Base-by-base conservation (phyloP, 306 rosid species). In the Quercus cerris region DNA sequence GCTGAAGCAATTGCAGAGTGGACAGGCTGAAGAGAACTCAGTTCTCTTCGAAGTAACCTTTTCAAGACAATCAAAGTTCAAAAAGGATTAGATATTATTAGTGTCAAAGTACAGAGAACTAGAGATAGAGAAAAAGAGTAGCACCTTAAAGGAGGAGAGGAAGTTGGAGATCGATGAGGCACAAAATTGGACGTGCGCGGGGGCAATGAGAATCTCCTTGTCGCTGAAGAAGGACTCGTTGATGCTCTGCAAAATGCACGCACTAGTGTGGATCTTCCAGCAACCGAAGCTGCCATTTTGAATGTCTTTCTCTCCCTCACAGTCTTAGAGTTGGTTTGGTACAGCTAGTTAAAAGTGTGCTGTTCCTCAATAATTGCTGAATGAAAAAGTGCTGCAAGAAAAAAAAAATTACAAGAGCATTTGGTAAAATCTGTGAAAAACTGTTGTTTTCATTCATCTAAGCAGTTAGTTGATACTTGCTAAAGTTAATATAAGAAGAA, bases 1-100 rank as follows among this genome's bases (percentile, higher is more conserved):
- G 94, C 84, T 5, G 91, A 88, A 17, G 91, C 94, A 75, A 86
- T 80, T 44, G 82, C 85, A 35, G 71, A 70, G 73, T 83, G 87
- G 56, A 83, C 57, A 33, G 89, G 94, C 61, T 77, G 79, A 70
- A 85, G 83, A 61, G 86, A 84, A 86, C 86, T 74, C 82, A 90
- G 77, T 80, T 88, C 85, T 71, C 91, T 81, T 33, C 86, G 88
- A 58, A 85, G 12, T 63, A 79, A 55, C 85, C 89, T 83, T 63
- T 2, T 49, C 33, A 72, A 31, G 56, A 19, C 41, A 17, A 17
- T 13, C 70, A 56, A 23, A 64, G 69, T 33, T 15, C 73, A 49
- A 23, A 58, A 20, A 22, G 67, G n/a, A 6, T 6, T 64, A 64
- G 46, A 64, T 30, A 30, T 64, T 64, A 64, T 64, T 6, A 64